Evolutionary conservation across 305 asterid genomes (phyloP), one percentile per base, ranked within the genome.

Genomic region (Plantago lanceolata): DNA sequence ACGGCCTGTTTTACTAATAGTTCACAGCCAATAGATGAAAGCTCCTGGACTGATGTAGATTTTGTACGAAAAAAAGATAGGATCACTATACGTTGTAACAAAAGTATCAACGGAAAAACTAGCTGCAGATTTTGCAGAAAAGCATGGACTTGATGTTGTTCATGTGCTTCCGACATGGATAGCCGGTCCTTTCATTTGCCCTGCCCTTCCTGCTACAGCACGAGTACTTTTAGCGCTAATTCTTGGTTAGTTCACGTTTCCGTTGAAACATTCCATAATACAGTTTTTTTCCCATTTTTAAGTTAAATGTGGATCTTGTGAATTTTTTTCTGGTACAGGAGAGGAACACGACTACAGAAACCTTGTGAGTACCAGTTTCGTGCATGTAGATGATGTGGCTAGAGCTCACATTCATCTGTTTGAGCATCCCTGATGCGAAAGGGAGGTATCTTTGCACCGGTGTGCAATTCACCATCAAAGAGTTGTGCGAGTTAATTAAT

Each of bases 171-270:
- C 88, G 4, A 24, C 83, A 0, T 75, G 80, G 79, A 73, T 82
- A n/a, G 71, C 70, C 65, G 95, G 95, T 3, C 85, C 93, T 48
- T 88, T 86, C 57, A 24, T 84, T 21, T 60, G 80, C 21, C 78
- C 84, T 33, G 49, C 40, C 19, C 43, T 70, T 51, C 88, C 90
- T 4, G 72, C 68, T 43, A 82, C 92, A 0, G 85, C 82, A 16
- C 24, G 43, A 7, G 43, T 69, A 0, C 74, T 82, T 2, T 69
- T 84, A 75, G 82, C 78, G 11, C 15, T 82, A 74, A 68, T 84
- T 20, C 63, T 75, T 9, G 83, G 58, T 53, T 14, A 15, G 19
- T 15, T 48, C 52, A 3, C 28, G 3, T 24, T 24, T 24, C 19
- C 16, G 6, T 12, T 0, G 49, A 45, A 45, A n/a, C n/a, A n/a